These are phyloP conservation scores for Coriolopsis trogii DNA, from an alignment of 1,284 basidiomycete species.

Conservation along the genomic window DNA sequence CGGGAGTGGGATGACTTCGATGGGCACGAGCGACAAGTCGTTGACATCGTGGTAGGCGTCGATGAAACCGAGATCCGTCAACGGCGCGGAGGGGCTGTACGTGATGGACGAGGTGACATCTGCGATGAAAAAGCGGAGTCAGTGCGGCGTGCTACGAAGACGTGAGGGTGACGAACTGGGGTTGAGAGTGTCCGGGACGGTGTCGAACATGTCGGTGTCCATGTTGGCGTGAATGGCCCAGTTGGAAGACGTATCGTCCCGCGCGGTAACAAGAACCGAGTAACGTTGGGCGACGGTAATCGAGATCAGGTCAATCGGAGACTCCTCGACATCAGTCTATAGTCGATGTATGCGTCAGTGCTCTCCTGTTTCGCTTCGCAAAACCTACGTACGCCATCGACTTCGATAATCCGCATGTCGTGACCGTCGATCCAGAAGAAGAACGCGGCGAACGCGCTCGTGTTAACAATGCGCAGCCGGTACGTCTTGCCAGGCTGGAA, in stretches of 20 bases:
- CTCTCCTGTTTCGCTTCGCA: too few species aligned
- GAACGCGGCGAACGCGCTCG: slow-evolving; percentile 71
- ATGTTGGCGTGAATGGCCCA: slow-evolving; percentile 92
- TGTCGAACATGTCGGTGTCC: slow-evolving; percentile 87
- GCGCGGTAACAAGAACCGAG: slow-evolving; percentile 87
- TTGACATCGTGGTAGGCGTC: slow-evolving; percentile 59
- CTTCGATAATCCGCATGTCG: slow-evolving; percentile 88
- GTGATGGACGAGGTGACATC: slow-evolving; percentile 80
- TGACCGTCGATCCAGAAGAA: slow-evolving; percentile 93
- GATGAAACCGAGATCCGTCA: slow-evolving; percentile 53
- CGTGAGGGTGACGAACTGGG: slow-evolving; percentile 65
- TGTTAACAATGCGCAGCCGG: slow-evolving; percentile 79
- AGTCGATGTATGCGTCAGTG: too few species aligned
- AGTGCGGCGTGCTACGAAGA: not conserved
- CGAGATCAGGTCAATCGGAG: slow-evolving; percentile 68
- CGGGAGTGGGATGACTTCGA: slow-evolving; percentile 45
- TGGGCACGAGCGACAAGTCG: slow-evolving; percentile 66
- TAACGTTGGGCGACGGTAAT: slow-evolving; percentile 92
- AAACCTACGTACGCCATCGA: slow-evolving; percentile 83
- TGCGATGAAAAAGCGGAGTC: slow-evolving; percentile 28
- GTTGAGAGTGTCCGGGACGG: slow-evolving; percentile 68
- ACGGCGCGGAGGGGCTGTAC: slow-evolving; percentile 54
- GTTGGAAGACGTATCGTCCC: slow-evolving; percentile 83
- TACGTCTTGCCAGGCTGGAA: slow-evolving; percentile 86
- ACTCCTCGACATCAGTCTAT: slow-evolving; percentile 78